Evolutionary conservation across 371 early-diverging fungal species (phyloP).

Genomic region (Syncephalastrum sp.): DNA sequence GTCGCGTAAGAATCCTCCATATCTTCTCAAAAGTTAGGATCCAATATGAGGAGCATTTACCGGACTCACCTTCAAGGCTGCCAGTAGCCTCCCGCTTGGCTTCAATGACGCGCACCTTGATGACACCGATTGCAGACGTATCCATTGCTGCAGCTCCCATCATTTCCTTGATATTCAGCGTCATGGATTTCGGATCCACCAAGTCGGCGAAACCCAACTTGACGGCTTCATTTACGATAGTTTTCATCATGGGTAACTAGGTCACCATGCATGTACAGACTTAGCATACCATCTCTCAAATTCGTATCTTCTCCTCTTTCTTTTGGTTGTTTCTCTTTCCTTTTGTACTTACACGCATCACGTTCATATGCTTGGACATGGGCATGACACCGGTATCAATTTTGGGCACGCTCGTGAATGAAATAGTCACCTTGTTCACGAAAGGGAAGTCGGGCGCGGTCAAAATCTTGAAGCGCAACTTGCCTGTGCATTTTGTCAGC

Average conservation of each 20-base stretch:
- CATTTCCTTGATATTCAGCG: constrained; percentile 24
- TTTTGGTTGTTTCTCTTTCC: neutral
- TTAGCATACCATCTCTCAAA: no score
- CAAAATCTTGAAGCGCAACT: constrained; percentile 30
- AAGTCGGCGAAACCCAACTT: constrained; percentile 27
- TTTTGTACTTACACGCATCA: constrained; percentile 24
- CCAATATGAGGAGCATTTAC: neutral
- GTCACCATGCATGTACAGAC: no score
- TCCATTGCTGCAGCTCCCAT: constrained; percentile 24
- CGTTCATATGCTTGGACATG: constrained; percentile 28
- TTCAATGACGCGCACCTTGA: constrained; percentile 27
- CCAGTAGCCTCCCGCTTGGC: constrained; percentile 8
- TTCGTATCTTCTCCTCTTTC: neutral
- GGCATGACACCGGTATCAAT: constrained; percentile 43
- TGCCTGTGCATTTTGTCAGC: constrained; percentile 23
- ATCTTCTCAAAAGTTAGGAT: constrained; percentile 10
- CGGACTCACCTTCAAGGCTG: constrained; percentile 4
- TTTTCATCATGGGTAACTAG: constrained; percentile 31
- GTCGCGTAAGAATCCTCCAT: constrained; percentile 33
- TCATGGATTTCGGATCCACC: constrained; percentile 35
- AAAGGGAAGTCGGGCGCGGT: constrained; percentile 33
- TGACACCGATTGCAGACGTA: constrained; percentile 29
- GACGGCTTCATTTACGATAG: constrained; percentile 30
- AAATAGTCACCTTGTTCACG: constrained; percentile 30
- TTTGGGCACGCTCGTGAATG: constrained; percentile 27